Percentiles rank a stretch among this genome's conserved stretches.
Conservation (phyloP, 441 rosid genomes). For the Adansonia grandidieri region DNA sequence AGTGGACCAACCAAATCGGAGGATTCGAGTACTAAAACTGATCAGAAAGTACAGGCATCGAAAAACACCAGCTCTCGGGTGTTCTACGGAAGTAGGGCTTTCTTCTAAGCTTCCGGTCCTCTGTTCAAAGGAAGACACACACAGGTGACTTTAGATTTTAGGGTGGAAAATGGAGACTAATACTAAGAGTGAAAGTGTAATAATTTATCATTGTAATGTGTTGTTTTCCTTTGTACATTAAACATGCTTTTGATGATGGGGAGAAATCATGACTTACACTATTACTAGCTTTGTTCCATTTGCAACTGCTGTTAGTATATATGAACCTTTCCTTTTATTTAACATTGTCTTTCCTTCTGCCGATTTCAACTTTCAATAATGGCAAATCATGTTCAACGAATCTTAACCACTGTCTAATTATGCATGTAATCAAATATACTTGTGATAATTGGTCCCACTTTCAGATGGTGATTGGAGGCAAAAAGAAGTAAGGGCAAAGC, state of each 20-base stretch:
- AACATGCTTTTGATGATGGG: constrained; percentile 52
- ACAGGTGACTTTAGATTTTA: constrained; percentile 31
- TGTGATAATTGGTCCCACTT: neutral
- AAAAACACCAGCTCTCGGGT: constrained; percentile 81
- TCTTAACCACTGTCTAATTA: constrained; percentile 38
- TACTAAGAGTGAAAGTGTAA: constrained; percentile 58
- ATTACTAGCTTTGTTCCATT: constrained; percentile 40
- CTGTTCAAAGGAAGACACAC: constrained; percentile 26
- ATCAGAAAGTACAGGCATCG: constrained; percentile 63
- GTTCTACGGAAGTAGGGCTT: constrained; percentile 96
- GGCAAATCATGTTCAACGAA: constrained; percentile 30
- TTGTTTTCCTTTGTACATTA: constrained; percentile 56
- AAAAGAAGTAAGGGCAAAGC: neutral
- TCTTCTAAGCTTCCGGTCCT: constrained; percentile 61
- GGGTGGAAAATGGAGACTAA: constrained; percentile 57
- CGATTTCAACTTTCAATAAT: constrained; percentile 42
- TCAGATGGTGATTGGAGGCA: too few relatives aligned
- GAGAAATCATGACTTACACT: constrained; percentile 51
- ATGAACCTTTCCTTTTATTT: constrained; percentile 43
- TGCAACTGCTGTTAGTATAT: constrained; percentile 44
- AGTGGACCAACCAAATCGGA: constrained; percentile 74
- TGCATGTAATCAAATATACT: constrained; percentile 29
- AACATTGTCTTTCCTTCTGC: constrained; percentile 21
- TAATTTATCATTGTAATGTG: constrained; percentile 55
- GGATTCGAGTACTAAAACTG: constrained; percentile 66